These are phyloP conservation scores for Trifolium dubium DNA, from an alignment of 306 rosid genomes.

Conservation along the genomic window DNA sequence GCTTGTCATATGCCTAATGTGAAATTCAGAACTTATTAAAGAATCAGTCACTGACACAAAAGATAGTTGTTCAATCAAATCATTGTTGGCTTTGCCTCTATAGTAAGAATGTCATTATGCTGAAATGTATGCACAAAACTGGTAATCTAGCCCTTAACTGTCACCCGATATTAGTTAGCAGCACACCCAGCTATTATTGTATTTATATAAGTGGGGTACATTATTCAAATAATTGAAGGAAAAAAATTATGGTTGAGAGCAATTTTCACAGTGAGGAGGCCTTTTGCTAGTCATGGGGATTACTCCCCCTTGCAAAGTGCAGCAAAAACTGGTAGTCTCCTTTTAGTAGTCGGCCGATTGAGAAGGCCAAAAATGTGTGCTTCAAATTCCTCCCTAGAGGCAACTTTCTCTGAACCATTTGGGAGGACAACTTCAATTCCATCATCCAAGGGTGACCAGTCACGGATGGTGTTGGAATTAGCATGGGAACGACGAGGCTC, in stretches of 20 bases:
- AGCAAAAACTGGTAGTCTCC: slow-evolving; percentile 55
- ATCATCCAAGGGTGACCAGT: slow-evolving; percentile 85
- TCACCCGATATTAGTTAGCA: not conserved
- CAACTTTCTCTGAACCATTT: slow-evolving; percentile 37
- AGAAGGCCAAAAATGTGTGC: slow-evolving; percentile 44
- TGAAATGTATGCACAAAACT: not conserved
- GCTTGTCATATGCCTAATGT: not conserved
- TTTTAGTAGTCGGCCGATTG: slow-evolving; percentile 35
- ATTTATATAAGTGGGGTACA: not conserved
- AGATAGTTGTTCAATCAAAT: slow-evolving; percentile 7
- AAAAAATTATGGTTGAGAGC: slow-evolving; percentile 6
- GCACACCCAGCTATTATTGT: slow-evolving; percentile 25
- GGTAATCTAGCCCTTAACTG: slow-evolving; percentile 32
- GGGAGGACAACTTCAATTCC: slow-evolving; percentile 56
- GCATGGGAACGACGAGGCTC: slow-evolving; percentile 5
- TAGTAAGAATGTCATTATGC: not conserved
- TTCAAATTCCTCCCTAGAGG: slow-evolving; percentile 55
- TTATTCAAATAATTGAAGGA: slow-evolving; percentile 1
- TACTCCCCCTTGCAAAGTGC: slow-evolving; percentile 40
- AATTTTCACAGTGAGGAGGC: slow-evolving; percentile 24
- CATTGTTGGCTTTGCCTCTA: slow-evolving; percentile 7
- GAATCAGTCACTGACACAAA: slow-evolving; percentile 1
- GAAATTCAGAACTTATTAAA: slow-evolving; percentile 19
- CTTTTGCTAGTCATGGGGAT: slow-evolving; percentile 20
- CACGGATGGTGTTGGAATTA: slow-evolving; percentile 5